A percentile compares a stretch with the other conserved stretches of the same genome.
phyloP scores from a whole-genome alignment of 768 basidiomycete species.

The Mycena olivaceomarginata region DNA sequence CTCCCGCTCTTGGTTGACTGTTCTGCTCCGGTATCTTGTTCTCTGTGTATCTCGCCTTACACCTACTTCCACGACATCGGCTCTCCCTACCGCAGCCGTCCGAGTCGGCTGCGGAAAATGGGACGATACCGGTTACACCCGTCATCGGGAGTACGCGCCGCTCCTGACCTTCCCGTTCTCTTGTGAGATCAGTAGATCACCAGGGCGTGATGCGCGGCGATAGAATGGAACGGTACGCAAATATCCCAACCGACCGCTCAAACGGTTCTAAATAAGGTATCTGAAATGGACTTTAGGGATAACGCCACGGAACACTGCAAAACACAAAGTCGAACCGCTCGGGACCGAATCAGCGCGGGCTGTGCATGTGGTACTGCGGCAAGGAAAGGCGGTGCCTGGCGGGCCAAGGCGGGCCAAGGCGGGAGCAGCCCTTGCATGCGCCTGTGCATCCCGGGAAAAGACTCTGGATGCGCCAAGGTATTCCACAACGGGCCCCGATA shows the following conservation, averaged over 20 bases:
- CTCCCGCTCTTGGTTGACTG: no score
- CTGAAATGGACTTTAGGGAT: slow-evolving; percentile 17
- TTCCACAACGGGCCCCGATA: not conserved
- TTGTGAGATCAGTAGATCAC: not conserved
- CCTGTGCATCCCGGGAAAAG: not conserved
- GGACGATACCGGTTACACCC: no score
- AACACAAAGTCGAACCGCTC: slow-evolving; percentile 2
- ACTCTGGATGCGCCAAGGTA: slow-evolving; percentile 1
- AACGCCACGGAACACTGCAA: slow-evolving; percentile 10
- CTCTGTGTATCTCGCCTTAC: no score
- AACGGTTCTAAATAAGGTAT: slow-evolving; percentile 6
- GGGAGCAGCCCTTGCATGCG: not conserved
- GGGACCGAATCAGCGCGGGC: slow-evolving; percentile 3
- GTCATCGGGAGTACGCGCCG: no score
- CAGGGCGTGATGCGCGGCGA: slow-evolving; percentile 4
- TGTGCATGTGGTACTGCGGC: slow-evolving; percentile 10
- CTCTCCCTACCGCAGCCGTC: no score
- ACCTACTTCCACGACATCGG: no score
- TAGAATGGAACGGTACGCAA: slow-evolving; percentile 14
- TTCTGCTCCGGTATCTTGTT: no score
- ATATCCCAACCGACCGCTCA: slow-evolving; percentile 8
- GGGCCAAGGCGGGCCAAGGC: not conserved
- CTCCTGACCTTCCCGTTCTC: no score
- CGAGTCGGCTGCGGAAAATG: no score
- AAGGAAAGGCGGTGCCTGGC: slow-evolving; percentile 11